Percentiles rank a stretch among this genome's conserved stretches.
These are phyloP conservation scores for Multifurca ochricompacta DNA, from an alignment of 768 basidiomycete species.

Conservation along the genomic window DNA sequence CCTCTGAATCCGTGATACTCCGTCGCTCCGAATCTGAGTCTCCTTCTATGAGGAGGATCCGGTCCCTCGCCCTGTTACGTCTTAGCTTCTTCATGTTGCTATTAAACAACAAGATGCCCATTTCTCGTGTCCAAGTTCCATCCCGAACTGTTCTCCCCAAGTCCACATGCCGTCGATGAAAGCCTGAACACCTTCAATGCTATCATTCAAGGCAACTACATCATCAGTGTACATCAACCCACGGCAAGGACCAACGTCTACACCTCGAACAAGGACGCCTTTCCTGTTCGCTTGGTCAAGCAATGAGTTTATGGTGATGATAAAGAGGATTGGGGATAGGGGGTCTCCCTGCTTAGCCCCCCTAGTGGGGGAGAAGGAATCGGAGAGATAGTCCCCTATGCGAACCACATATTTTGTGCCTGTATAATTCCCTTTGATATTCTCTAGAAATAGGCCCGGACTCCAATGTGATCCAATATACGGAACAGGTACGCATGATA, in stretches of 20 bases:
- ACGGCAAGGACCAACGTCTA: conserved; percentile 16
- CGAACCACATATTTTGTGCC: not conserved
- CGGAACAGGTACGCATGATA: conserved; percentile 12
- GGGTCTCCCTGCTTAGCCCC: conserved; percentile 18
- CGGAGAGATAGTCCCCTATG: not conserved
- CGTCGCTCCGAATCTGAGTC: not conserved
- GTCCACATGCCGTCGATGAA: not conserved
- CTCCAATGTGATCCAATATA: conserved; percentile 6
- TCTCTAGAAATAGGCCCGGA: conserved; percentile 1
- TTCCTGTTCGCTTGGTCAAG: not conserved
- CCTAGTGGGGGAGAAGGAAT: not conserved
- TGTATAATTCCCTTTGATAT: not conserved
- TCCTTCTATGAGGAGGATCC: not conserved
- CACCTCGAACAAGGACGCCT: conserved; percentile 44
- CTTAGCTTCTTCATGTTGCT: not conserved
- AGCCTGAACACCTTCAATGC: not conserved
- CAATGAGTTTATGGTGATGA: conserved; percentile 14
- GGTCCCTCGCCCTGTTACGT: not conserved
- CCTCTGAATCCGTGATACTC: not conserved
- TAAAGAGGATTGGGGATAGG: conserved; percentile 16
- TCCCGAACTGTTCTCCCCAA: not conserved
- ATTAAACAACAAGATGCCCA: not conserved
- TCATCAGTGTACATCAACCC: not conserved
- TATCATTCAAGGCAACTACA: not conserved
- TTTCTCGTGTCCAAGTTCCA: not conserved